phyloP scores from a whole-genome alignment of 2,329 filamentous ascomycete species.

The Pyrenochaeta sp. region DNA sequence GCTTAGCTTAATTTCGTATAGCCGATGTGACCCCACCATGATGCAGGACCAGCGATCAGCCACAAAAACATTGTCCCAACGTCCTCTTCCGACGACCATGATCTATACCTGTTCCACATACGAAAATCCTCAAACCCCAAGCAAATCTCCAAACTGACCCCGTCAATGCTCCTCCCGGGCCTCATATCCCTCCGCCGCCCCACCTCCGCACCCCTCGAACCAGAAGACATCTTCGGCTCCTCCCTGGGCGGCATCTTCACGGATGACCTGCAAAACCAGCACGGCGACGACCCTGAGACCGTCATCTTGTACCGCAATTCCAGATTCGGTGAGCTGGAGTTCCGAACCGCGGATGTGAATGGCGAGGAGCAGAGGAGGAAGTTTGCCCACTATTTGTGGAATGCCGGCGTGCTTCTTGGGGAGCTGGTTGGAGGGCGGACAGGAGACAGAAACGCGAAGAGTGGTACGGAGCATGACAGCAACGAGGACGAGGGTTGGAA shows the following conservation, averaged over 20 bases:
- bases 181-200: constrained; percentile 42
- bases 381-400: constrained; percentile 80
- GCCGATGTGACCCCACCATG: neutral
- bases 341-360: constrained; percentile 56
- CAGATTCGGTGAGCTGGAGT: constrained; percentile 44
- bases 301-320: constrained; percentile 66
- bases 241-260: constrained; percentile 72
- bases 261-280: constrained; percentile 71
- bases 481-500: constrained; percentile 26
- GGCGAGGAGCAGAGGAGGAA: constrained; percentile 65
- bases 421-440: constrained; percentile 52
- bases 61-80: neutral
- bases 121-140: neutral
- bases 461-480: constrained; percentile 29
- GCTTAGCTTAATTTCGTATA: too few species aligned
- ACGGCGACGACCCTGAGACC: constrained; percentile 67
- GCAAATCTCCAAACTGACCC: neutral
- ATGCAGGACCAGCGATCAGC: neutral
- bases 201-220: constrained; percentile 42
- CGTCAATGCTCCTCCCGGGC: constrained; percentile 36
- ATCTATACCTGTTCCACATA: too few species aligned
- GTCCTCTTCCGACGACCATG: neutral
- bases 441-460: constrained; percentile 22
- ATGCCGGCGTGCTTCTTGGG: constrained; percentile 62
- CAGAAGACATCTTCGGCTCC: constrained; percentile 68